Conservation (phyloP, 345 rosid genomes). For the Aquilaria sinensis region DNA sequence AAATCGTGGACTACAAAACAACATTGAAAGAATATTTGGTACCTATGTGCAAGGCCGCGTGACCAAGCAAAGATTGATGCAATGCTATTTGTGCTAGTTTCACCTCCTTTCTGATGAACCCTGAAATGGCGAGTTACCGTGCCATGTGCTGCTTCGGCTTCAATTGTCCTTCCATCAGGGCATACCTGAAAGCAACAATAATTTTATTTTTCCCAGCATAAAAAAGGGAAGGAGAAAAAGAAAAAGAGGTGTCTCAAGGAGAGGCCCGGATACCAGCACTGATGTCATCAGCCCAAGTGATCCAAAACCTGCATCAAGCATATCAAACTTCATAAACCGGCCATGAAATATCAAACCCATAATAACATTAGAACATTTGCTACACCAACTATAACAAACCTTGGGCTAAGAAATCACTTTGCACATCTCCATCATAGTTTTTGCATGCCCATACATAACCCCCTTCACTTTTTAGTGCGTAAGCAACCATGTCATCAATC, state of each 20-base stretch:
- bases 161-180: constrained; percentile 89
- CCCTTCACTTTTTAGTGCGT: constrained; percentile 86
- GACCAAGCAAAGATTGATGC: constrained; percentile 92
- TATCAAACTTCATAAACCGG: constrained; percentile 10
- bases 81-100: constrained; percentile 87
- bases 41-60: constrained; percentile 83
- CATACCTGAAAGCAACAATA: constrained; percentile 47
- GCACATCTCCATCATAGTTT: constrained; percentile 97
- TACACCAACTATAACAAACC: constrained; percentile 31
- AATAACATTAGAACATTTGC: neutral
- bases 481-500: constrained; percentile 98
- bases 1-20: neutral
- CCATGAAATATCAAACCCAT: neutral
- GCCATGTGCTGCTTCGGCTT: constrained; percentile 89
- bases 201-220: constrained; percentile 5
- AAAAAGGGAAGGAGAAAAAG: neutral
- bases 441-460: constrained; percentile 99
- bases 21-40: neutral
- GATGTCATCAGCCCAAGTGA: constrained; percentile 98
- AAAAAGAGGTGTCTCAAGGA: neutral
- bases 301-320: constrained; percentile 65
- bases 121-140: constrained; percentile 83
- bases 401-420: constrained; percentile 98
- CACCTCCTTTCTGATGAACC: constrained; percentile 83
- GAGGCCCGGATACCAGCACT: constrained; percentile 52